Evolutionary conservation across 2,329 filamentous ascomycete genomes (phyloP), one percentile per base, ranked within the genome.

Genomic region (Trichoderma oligosporum): DNA sequence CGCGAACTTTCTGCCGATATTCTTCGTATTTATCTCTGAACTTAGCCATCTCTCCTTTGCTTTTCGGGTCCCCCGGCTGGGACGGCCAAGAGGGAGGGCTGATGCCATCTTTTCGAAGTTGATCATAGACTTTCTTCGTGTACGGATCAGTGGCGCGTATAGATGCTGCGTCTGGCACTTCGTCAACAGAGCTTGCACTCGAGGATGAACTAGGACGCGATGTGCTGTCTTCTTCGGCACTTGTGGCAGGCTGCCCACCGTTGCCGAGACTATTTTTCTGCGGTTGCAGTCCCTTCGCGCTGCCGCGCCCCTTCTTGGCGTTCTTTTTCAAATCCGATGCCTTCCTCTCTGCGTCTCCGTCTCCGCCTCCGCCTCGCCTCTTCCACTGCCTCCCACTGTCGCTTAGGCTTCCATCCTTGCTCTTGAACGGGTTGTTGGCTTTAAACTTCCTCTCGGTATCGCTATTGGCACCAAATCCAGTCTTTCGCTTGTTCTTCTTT

Each of bases 1-100:
- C 73, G 48, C 84, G 80, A 7, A 80, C 83, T 60, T 76, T 79
- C 54, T 75, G 75, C 56, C 84, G 77, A 62, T 86, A 86, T 9
- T 71, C 71, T 61, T 82, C 83, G 66, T 81, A 82, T 16, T 75
- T 71, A 47, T 82, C 78, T 42, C 82, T 76, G 58, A 85, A 80
- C 49, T 70, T 74, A 55, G 83, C 78, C 67, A 86, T 78, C 11
- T 74, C 74, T 8, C 69, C 71, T 61, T 80, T 78, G 62, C 78
- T 78, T 20, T 71, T 69, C 7, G 78, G 76, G 52, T 82, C 77
- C 24, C 82, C 81, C 1, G 80, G 78, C 29, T 84, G 74, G 2
- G 73, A 68, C 0, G 82, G 82, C 82, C 82, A 84, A 65, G 68
- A 65, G 3, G 83, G 82, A 11, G 81, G 77, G 25, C 65, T 70